Percentiles rank a stretch among this genome's conserved stretches.
phyloP scores from a whole-genome alignment of 164 flowering plant species.

The Paratinospora sagittata region DNA sequence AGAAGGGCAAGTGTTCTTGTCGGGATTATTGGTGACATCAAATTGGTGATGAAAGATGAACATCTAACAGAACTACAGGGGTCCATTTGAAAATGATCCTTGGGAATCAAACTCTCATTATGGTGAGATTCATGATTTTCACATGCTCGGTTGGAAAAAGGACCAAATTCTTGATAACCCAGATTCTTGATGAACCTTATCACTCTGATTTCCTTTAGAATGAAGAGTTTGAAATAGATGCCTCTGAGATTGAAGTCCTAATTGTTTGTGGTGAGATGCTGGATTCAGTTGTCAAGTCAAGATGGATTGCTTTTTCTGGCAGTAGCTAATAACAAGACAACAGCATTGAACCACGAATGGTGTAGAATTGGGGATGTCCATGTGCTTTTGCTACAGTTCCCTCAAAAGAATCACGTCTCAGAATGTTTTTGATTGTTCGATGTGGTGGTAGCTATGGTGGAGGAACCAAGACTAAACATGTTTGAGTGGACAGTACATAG shows the following conservation, averaged over 20 bases:
- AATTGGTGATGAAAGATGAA: not conserved
- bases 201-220: not conserved
- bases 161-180: not conserved
- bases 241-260: not conserved
- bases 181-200: not conserved
- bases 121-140: not conserved
- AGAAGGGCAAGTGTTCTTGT: constrained; percentile 29
- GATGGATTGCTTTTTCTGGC: no score
- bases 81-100: not conserved
- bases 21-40: constrained; percentile 25
- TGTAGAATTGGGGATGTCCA: no score
- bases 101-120: not conserved
- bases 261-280: not conserved
- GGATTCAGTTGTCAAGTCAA: not conserved
- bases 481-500: no score
- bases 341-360: no score
- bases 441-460: no score
- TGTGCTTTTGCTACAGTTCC: no score
- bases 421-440: no score
- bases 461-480: no score
- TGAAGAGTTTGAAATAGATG: not conserved
- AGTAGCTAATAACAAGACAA: no score
- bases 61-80: not conserved
- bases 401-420: no score
- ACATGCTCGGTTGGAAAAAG: not conserved